phyloP scores from a whole-genome alignment of 2,329 filamentous ascomycete species.

The Dactylellina drechsleri region DNA sequence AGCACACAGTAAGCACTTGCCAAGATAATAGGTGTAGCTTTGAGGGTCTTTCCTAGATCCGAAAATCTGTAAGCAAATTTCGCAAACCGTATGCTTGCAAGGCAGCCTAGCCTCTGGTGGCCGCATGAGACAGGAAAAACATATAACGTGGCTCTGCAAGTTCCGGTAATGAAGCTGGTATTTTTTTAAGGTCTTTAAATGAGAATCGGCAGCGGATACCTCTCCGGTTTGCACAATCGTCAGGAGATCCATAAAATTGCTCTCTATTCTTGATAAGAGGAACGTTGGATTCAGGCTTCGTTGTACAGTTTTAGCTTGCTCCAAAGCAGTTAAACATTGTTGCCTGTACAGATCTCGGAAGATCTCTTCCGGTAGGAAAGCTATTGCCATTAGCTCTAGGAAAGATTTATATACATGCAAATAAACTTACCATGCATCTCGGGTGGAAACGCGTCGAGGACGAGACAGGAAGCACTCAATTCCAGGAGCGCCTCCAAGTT shows the following conservation, averaged over 20 bases:
- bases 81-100: neutral
- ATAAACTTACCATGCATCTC: constrained; percentile 9
- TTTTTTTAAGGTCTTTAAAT: neutral
- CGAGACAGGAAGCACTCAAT: neutral
- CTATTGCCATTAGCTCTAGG: no score
- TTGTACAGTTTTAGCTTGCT: neutral
- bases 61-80: neutral
- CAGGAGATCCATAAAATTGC: neutral
- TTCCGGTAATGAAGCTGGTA: neutral
- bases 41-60: neutral
- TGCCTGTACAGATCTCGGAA: neutral
- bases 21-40: neutral
- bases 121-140: neutral
- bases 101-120: neutral
- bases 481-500: neutral
- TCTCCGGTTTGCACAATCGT: neutral
- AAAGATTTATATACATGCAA: no score
- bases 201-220: neutral
- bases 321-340: no score
- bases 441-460: neutral
- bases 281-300: neutral
- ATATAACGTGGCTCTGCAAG: neutral
- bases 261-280: neutral
- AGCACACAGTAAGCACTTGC: neutral
- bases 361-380: neutral